Evolutionary conservation across 2,329 filamentous ascomycete species (phyloP), one percentile per base, ranked within the genome.

Genomic region (Alternaria panax): DNA sequence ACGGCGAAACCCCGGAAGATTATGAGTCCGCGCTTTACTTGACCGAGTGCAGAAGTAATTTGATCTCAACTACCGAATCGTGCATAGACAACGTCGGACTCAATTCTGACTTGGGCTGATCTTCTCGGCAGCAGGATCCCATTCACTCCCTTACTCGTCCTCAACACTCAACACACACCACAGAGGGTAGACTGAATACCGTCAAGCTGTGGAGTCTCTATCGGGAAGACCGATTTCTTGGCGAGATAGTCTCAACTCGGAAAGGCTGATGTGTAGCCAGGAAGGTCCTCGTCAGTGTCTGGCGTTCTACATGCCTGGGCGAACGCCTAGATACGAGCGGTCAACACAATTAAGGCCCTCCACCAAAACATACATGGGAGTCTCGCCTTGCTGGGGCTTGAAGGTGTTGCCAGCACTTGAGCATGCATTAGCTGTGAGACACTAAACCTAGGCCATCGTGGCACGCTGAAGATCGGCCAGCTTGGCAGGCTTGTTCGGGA

Each of bases 401-500:
- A 46, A 22, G 18, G 18, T 28, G 22, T 41, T 54, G 25, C 42
- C 25, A 48, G 55, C 30, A 34, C 30, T 34, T 1, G 30, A 34
- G 30, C 50, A 38, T 55, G 22, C 14, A 40, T 30, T 47, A 57
- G 40, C 30, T 42, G 48, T 22, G 32, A 27, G 7, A 40, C 47
- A 28, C 48, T 22, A 46, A 28, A 7, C 16, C 48, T 40, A 51
- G 30, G 25, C 27, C 36, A 54, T 57, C 55, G 41, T 59, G 55
- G 51, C 52, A 64, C 41, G 59, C 59, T 62, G 52, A 52, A 43
- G 47, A 50, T 36, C 48, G 50, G 57, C 55, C 54, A 61, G 53
- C 30, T 54, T 45, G 24, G 25, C 18, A 28, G 38, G 34, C n/a
- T 41, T 43, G 11, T 36, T 52, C 38, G 25, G 50, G 51, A 25